Base-by-base conservation (phyloP, 805 yeast genomes). In the Lipomyces yamanashiensis region DNA sequence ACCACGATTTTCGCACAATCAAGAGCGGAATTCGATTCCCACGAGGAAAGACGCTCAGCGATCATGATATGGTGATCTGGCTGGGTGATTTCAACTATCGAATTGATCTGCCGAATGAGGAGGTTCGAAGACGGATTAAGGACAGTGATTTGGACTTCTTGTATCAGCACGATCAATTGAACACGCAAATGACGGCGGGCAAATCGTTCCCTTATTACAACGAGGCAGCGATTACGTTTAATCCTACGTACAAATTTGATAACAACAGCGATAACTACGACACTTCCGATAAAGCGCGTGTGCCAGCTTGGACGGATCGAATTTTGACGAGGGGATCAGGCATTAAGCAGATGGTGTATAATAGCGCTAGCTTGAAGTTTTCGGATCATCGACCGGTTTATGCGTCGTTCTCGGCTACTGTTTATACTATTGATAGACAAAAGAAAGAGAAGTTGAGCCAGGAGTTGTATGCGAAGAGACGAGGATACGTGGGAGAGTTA, bases 281-380 rank as follows among this genome's bases (percentile, higher is more conserved):
- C 74, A 81, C 96, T 1, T 88, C 96, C 10, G 99, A 93, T 70
- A 93, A 93, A 74, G 93, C 88, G 67, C 82, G 99, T 70, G 87
- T 90, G 3, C 99, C 99, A 0, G 88, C 97, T 0, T 93, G 98
- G 98, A 93, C 98, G 0, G 99, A 93, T 75, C 80, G 99, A 72
- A 87, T 90, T 60, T 77, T 93, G 54, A 87, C 81, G 71, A 80
- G 82, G 63, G 91, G 96, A 44, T 74, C 79, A 3, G 77, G 77
- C 17, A 71, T 92, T 48, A 76, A 79, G 47, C 95, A 90, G 53
- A 73, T 86, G 66, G 85, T 85, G 58, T 95, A 95, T 74, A 84
- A 88, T 55, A 85, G 86, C 0, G 84, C 84, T 68, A 76, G 76
- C 23, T 75, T 93, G 48, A 73, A 73, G 61, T 81, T 87, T 62